Evolutionary conservation across 2,329 filamentous ascomycete genomes (phyloP), one percentile per base, ranked within the genome.

Genomic region (Elsinoe perseae): DNA sequence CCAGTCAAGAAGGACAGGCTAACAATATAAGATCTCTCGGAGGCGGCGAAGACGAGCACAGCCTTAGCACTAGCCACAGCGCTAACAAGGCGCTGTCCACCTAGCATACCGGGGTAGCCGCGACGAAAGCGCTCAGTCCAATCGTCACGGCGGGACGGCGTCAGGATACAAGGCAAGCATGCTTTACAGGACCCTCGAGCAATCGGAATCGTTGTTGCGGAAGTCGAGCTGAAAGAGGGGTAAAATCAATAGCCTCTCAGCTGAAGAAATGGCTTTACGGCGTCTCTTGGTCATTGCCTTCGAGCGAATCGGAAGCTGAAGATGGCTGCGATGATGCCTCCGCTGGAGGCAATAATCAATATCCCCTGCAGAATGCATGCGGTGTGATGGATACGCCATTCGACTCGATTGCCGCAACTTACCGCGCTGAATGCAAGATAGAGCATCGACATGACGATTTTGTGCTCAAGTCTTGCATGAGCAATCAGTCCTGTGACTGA

Each of bases 11-110:
- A 30, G 28, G 25, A 23, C 16, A 52, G 30, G 16, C 48, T 52
- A 52, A 36, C 18, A 36, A 23, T 52, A 52, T 36, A 52, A 52
- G 43, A 30, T 36, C 28, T 36, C n/a, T 36, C 48, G 48, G 48
- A n/a, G 27, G 7, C 12, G 48, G 48, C 48, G 48, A 52, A n/a
- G 25, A 30, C 48, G 48, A 52, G 30, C 20, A 25, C 40, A 23
- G 40, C 40, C 32, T 36, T 36, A 14, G 32, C 32, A 36, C 32
- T 34, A 38, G 28, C 25, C 32, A 38, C 30, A 52, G 30, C 43
- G 43, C 20, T 25, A 48, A 20, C 43, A 48, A 28, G 7, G 43
- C 43, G 43, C 43, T 23, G 43, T 9, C n/a, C 28, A 30, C 21
- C 16, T 18, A 44, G 40, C 12, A 14, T n/a, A 21, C 27, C 28